These are phyloP conservation scores for Monoraphidium neglectum DNA, from an alignment of 139 green algal genomes.

Conservation along the genomic window DNA sequence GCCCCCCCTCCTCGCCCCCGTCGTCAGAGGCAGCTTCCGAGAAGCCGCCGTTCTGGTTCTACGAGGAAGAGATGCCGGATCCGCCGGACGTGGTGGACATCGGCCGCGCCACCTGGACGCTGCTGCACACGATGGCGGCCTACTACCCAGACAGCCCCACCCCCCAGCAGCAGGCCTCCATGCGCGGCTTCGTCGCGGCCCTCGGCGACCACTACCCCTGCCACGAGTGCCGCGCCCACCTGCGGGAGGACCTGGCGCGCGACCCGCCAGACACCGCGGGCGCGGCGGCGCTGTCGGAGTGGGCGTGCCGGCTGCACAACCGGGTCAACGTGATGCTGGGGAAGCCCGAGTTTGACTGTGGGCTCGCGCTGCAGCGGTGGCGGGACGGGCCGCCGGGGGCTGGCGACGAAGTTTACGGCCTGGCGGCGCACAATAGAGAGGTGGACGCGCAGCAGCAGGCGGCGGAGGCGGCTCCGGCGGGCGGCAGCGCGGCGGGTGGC, in stretches of 20 bases:
- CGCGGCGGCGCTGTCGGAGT: slow-evolving; percentile 31
- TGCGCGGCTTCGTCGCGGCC: slow-evolving; percentile 40
- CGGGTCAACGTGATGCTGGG: slow-evolving; percentile 59
- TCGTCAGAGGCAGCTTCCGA: not conserved
- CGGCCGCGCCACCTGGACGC: slow-evolving; percentile 59
- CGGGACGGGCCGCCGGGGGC: slow-evolving; percentile 37
- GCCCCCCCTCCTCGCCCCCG: not conserved
- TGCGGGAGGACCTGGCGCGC: slow-evolving; percentile 31
- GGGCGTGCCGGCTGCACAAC: slow-evolving; percentile 61
- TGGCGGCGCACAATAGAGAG: no score
- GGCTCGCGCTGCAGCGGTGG: slow-evolving; percentile 43
- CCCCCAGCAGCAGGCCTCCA: slow-evolving; percentile 41
- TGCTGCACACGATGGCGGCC: slow-evolving; percentile 67
- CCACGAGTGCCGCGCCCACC: slow-evolving; percentile 46
- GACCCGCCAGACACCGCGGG: slow-evolving; percentile 35
- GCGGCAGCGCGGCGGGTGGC: no score
- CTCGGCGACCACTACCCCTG: slow-evolving; percentile 66
- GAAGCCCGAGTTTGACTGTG: slow-evolving; percentile 65
- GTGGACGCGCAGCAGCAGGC: no score
- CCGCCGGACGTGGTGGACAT: slow-evolving; percentile 50
- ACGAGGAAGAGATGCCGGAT: slow-evolving; percentile 33
- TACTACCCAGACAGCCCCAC: slow-evolving; percentile 59
- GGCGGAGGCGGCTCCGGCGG: no score
- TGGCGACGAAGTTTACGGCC: not conserved
- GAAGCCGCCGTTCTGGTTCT: slow-evolving; percentile 31